phyloP scores from a whole-genome alignment of 768 basidiomycete species.

The Filobasidium floriforme region DNA sequence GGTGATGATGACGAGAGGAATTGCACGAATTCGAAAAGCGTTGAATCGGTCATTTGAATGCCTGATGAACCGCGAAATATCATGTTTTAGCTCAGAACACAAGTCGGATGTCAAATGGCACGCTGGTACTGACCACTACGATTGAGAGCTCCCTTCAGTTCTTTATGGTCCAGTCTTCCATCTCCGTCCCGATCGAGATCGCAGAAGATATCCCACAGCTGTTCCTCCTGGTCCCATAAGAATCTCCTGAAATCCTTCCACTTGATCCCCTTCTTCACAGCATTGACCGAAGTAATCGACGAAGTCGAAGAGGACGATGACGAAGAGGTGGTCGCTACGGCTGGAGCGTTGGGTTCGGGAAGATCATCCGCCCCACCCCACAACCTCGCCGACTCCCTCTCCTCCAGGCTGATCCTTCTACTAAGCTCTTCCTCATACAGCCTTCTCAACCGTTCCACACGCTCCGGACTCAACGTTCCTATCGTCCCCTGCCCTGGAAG shows the following conservation, averaged over 20 bases:
- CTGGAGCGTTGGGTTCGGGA: slow-evolving; percentile 27
- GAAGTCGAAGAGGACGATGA: neutral
- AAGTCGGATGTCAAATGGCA: too few relatives aligned
- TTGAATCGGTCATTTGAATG: slow-evolving; percentile 60
- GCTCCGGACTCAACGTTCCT: slow-evolving; percentile 49
- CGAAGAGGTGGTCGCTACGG: neutral
- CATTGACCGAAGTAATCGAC: slow-evolving; percentile 23
- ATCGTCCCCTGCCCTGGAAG: slow-evolving; percentile 40
- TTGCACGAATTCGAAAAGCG: slow-evolving; percentile 72
- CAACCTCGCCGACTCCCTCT: slow-evolving; percentile 38
- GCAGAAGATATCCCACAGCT: slow-evolving; percentile 86
- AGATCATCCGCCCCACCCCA: slow-evolving; percentile 43
- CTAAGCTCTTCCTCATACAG: slow-evolving; percentile 74
- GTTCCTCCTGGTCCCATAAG: slow-evolving; percentile 48
- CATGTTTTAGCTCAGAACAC: too few relatives aligned
- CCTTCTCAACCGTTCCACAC: slow-evolving; percentile 58
- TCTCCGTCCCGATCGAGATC: slow-evolving; percentile 85
- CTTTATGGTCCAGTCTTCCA: slow-evolving; percentile 64
- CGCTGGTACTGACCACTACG: slow-evolving; percentile 57
- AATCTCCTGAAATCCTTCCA: slow-evolving; percentile 44
- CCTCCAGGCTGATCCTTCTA: slow-evolving; percentile 36
- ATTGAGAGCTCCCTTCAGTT: slow-evolving; percentile 57
- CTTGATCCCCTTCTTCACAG: slow-evolving; percentile 37
- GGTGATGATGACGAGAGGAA: slow-evolving; percentile 63
- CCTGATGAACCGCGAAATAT: slow-evolving; percentile 50